phyloP scores from a whole-genome alignment of 805 yeast genomes.

The Saccharomycopsis sp. region DNA sequence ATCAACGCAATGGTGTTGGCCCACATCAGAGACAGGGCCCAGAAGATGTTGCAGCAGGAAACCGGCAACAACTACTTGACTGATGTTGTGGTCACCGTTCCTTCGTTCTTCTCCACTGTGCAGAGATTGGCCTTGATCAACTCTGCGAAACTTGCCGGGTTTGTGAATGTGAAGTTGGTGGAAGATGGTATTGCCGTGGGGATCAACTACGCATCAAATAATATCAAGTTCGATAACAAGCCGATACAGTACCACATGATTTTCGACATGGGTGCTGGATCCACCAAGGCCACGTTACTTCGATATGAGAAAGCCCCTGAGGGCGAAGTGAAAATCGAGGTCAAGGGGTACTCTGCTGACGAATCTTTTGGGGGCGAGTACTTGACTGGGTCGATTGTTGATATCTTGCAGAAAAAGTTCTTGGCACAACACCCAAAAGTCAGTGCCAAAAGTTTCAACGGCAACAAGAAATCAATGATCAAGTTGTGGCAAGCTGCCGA shows the following conservation, averaged over 20 bases:
- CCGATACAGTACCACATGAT: constrained; percentile 56
- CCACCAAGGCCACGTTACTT: constrained; percentile 80
- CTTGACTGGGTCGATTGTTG: constrained; percentile 58
- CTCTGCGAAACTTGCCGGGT: constrained; percentile 61
- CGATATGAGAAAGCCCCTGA: constrained; percentile 41
- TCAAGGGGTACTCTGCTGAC: constrained; percentile 67
- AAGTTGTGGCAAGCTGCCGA: constrained; percentile 78
- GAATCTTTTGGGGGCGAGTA: constrained; percentile 65
- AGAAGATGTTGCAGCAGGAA: constrained; percentile 45
- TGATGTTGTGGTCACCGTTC: constrained; percentile 70
- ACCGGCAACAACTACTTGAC: constrained; percentile 43
- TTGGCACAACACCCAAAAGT: constrained; percentile 34
- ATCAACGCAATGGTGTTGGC: constrained; percentile 72
- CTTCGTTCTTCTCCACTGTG: constrained; percentile 54
- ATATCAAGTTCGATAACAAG: constrained; percentile 30
- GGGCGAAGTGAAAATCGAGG: constrained; percentile 41
- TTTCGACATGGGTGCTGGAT: constrained; percentile 90
- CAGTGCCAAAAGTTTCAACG: constrained; percentile 31
- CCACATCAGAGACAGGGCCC: constrained; percentile 58
- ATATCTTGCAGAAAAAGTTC: constrained; percentile 53
- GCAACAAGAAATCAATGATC: constrained; percentile 50
- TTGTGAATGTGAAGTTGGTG: constrained; percentile 51
- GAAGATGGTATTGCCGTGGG: constrained; percentile 94
- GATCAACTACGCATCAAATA: constrained; percentile 58
- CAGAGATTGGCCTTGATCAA: constrained; percentile 68